phyloP scores from a whole-genome alignment of 2,329 filamentous ascomycete species.

The Byssoonygena ceratinophila region DNA sequence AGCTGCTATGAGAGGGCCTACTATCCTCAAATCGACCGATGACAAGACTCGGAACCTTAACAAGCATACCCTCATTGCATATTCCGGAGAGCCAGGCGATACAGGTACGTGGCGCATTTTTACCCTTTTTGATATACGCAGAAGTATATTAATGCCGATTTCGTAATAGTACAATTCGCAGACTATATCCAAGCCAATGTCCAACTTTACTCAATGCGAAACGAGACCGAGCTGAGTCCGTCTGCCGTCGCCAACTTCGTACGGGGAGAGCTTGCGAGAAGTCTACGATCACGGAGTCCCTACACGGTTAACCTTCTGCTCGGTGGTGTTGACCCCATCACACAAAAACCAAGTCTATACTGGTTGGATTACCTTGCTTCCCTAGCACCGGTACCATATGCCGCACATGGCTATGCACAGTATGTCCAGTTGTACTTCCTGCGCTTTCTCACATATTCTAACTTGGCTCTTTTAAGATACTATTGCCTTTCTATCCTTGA shows the following conservation, averaged over 20 bases:
- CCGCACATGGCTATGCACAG: conserved; percentile 96
- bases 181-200: conserved; percentile 99
- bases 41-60: conserved; percentile 93
- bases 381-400: conserved; percentile 79
- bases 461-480: conserved; percentile 49
- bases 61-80: conserved; percentile 89
- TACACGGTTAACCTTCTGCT: conserved; percentile 96
- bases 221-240: conserved; percentile 82
- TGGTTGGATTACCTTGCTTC: conserved; percentile 97
- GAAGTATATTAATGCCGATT: not conserved
- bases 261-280: conserved; percentile 81
- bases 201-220: conserved; percentile 97
- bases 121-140: not conserved
- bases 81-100: conserved; percentile 90
- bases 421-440: conserved; percentile 39
- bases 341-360: conserved; percentile 80
- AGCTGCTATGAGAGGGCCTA: conserved; percentile 94
- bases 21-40: conserved; percentile 86
- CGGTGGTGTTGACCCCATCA: conserved; percentile 85
- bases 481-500: conserved; percentile 96
- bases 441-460: not conserved
- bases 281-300: conserved; percentile 80
- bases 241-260: conserved; percentile 87
- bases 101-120: conserved; percentile 50
- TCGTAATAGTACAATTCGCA: conserved; percentile 75